phyloP scores from a whole-genome alignment of 2,329 filamentous ascomycete species.

The Raffaelea albimanens region DNA sequence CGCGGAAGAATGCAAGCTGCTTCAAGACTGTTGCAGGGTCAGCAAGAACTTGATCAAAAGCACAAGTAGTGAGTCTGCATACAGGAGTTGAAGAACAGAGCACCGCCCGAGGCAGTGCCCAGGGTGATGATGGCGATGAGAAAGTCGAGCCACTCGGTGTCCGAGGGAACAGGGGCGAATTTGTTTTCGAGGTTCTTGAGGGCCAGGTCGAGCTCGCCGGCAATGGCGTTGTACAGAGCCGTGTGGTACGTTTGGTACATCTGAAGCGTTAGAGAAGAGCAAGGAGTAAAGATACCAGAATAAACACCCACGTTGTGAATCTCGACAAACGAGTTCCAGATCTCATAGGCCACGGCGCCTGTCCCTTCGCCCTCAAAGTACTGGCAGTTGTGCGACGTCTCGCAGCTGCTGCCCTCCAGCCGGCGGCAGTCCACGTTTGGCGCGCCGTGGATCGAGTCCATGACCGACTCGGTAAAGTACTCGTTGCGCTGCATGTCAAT shows the following conservation, averaged over 20 bases:
- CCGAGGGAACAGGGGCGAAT: conserved; percentile 2
- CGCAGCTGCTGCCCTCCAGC: conserved; percentile 4
- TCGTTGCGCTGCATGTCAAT: conserved; percentile 4
- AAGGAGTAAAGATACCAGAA: too few relatives aligned
- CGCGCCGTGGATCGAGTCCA: neutral
- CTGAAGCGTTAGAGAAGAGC: too few relatives aligned
- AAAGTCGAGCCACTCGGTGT: neutral
- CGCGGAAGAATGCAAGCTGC: too few relatives aligned
- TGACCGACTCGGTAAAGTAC: conserved; percentile 12
- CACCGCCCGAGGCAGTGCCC: neutral
- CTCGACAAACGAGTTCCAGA: conserved; percentile 14
- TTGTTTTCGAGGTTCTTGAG: conserved; percentile 1
- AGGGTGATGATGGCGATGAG: conserved; percentile 2
- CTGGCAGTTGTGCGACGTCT: neutral
- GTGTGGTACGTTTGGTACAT: conserved; percentile 11
- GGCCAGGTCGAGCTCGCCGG: neutral
- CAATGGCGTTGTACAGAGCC: conserved; percentile 7
- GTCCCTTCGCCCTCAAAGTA: conserved; percentile 3
- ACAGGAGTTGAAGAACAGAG: conserved; percentile 1
- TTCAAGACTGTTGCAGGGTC: too few relatives aligned
- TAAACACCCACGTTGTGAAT: conserved; percentile 10
- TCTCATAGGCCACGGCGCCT: conserved; percentile 11
- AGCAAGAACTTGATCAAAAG: too few relatives aligned
- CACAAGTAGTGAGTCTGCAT: neutral
- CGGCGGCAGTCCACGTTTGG: conserved; percentile 1